Evolutionary conservation across 176 grass and related monocot genomes (phyloP).

Genomic region (Musa troglodytarum): DNA sequence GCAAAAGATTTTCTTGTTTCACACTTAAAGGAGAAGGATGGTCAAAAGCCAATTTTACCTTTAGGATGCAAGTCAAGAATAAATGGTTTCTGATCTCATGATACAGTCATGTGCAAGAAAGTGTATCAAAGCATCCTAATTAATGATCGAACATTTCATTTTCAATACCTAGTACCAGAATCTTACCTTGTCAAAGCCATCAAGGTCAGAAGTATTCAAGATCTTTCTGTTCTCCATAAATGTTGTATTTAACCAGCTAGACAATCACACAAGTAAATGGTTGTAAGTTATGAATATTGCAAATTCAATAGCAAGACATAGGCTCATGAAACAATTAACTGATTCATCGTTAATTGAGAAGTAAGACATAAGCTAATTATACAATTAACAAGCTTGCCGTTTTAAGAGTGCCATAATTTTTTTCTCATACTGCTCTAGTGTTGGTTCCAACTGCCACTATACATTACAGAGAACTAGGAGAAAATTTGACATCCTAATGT

Average conservation of each 20-base stretch:
- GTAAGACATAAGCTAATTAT: too few species aligned
- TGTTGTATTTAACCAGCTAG: slow-evolving; percentile 97
- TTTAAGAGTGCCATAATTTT: too few species aligned
- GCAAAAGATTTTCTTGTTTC: background rate
- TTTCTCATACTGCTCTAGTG: too few species aligned
- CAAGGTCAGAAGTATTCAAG: slow-evolving; percentile 71
- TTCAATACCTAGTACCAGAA: slow-evolving; percentile 1
- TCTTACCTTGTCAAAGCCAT: slow-evolving; percentile 94
- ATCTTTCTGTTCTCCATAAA: slow-evolving; percentile 90
- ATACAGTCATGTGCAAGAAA: too few species aligned
- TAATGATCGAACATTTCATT: too few species aligned
- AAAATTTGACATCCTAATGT: too few species aligned
- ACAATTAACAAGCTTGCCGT: too few species aligned
- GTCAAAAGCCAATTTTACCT: background rate
- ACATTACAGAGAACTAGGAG: too few species aligned
- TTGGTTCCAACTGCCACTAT: too few species aligned
- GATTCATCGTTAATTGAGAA: background rate
- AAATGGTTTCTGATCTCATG: background rate
- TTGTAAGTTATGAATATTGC: background rate
- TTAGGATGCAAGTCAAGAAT: background rate
- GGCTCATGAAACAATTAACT: background rate
- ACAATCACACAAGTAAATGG: slow-evolving; percentile 9
- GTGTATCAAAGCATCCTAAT: too few species aligned
- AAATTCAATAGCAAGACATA: too few species aligned
- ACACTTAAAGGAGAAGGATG: background rate